A percentile compares a stretch with the other conserved stretches of the same genome.
phyloP scores from a whole-genome alignment of 106 monocot species.

The Dendrobium officinale region DNA sequence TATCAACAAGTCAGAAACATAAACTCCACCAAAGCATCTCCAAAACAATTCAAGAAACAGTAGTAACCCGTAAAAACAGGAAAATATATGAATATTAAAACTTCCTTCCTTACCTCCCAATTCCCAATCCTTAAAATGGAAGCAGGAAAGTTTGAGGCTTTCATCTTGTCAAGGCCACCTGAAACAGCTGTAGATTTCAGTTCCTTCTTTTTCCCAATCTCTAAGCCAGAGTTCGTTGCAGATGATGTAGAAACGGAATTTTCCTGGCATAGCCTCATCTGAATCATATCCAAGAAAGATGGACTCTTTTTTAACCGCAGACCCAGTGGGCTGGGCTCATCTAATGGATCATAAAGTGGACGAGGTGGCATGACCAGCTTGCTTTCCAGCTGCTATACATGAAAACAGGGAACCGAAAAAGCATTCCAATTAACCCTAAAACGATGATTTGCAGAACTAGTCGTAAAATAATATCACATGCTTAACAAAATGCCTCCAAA shows the following conservation, averaged over 20 bases:
- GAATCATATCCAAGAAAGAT: constrained; percentile 75
- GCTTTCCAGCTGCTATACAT: constrained; percentile 17
- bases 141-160: constrained; percentile 79
- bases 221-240: constrained; percentile 12
- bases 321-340: constrained; percentile 69
- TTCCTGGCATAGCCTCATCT: constrained; percentile 43
- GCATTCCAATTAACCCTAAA: background rate
- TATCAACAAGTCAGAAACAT: background rate
- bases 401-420: background rate
- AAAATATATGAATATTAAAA: background rate
- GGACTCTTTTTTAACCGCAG: constrained; percentile 68
- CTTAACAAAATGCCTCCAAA: background rate
- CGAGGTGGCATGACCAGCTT: constrained; percentile 10
- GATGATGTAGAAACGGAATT: constrained; percentile 20
- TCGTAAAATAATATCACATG: background rate
- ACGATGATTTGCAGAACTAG: background rate
- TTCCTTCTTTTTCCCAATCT: constrained; percentile 43
- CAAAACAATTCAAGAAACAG: background rate
- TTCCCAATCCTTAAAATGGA: constrained; percentile 48
- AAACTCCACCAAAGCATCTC: background rate
- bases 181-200: constrained; percentile 35
- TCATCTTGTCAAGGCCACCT: constrained; percentile 46
- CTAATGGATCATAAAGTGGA: constrained; percentile 30
- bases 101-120: constrained; percentile 39
- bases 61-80: background rate